Conservation (phyloP, 2,329 filamentous ascomycete species). For the Chrysoporthe austroafricana region DNA sequence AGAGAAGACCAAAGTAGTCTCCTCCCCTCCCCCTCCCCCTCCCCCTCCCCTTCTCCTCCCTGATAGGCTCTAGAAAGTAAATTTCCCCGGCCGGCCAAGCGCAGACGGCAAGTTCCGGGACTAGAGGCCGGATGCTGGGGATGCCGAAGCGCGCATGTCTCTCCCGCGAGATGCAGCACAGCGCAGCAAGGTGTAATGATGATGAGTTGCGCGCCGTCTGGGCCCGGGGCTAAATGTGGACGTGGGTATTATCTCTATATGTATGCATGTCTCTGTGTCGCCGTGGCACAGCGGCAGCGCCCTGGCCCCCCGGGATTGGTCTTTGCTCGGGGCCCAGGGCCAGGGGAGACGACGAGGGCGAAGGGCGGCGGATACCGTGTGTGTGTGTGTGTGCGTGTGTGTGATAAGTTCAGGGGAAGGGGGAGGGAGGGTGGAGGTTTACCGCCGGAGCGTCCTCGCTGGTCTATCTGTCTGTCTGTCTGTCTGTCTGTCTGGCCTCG, state of each 20-base stretch:
- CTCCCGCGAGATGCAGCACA: neutral
- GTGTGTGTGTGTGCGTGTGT: neutral
- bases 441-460: no score
- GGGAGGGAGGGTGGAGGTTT: no score
- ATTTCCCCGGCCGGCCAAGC: no score
- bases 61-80: no score
- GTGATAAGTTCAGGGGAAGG: neutral
- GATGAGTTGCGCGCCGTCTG: neutral
- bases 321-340: no score
- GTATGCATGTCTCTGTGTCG: slow-evolving; percentile 7
- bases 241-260: no score
- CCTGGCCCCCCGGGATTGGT: neutral
- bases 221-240: no score
- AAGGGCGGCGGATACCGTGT: neutral
- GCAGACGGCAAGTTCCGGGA: neutral
- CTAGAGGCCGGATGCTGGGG: neutral
- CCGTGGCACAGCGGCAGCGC: neutral
- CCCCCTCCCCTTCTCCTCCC: no score
- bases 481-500: no score
- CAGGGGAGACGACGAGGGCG: neutral
- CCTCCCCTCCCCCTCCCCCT: no score
- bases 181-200: neutral
- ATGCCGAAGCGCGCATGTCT: neutral
- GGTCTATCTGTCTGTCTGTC: no score
- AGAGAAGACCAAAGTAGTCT: no score